A percentile compares a stretch with the other conserved stretches of the same genome.
Evolutionary conservation across 495 filamentous ascomycete genomes (phyloP).

Genomic region (Oleoguttula mirabilis): DNA sequence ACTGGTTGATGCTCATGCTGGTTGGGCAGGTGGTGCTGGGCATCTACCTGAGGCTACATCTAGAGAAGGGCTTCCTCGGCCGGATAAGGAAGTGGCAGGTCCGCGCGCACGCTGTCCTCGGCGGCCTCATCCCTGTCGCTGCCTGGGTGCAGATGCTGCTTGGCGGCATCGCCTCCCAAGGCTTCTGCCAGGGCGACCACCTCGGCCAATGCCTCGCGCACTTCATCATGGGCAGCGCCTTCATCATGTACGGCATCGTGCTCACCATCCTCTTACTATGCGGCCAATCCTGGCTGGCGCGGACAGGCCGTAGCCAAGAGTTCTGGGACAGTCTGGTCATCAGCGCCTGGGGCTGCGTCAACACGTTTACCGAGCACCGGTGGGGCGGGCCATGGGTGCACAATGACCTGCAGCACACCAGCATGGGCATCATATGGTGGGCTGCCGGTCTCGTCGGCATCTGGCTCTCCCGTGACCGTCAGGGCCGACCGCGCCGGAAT

Average conservation of each 20-base stretch:
- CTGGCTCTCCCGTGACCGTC: constrained; percentile 73
- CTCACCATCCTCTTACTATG: constrained; percentile 78
- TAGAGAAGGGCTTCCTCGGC: constrained; percentile 70
- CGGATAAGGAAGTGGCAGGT: constrained; percentile 62
- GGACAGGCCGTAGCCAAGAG: constrained; percentile 82
- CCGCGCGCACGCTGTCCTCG: constrained; percentile 63
- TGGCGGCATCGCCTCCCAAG: constrained; percentile 82
- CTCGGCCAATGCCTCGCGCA: constrained; percentile 88
- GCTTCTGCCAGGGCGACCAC: constrained; percentile 91
- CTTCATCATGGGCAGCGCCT: constrained; percentile 97
- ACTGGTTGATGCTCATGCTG: constrained; percentile 65
- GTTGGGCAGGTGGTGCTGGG: constrained; percentile 66
- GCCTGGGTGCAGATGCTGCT: constrained; percentile 95
- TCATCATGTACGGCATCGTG: constrained; percentile 85
- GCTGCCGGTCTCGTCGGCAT: constrained; percentile 80
- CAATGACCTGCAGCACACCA: constrained; percentile 94
- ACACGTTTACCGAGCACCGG: constrained; percentile 94
- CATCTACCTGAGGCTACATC: constrained; percentile 77
- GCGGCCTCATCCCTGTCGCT: constrained; percentile 74
- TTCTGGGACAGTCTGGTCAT: constrained; percentile 93
- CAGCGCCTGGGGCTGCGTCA: constrained; percentile 87
- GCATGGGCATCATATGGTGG: constrained; percentile 98
- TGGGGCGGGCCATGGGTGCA: constrained; percentile 86
- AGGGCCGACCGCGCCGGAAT: constrained; percentile 82
- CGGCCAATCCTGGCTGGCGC: constrained; percentile 74